phyloP scores from a whole-genome alignment of 306 rosid species.

The Elaeagnus macrophylla region DNA sequence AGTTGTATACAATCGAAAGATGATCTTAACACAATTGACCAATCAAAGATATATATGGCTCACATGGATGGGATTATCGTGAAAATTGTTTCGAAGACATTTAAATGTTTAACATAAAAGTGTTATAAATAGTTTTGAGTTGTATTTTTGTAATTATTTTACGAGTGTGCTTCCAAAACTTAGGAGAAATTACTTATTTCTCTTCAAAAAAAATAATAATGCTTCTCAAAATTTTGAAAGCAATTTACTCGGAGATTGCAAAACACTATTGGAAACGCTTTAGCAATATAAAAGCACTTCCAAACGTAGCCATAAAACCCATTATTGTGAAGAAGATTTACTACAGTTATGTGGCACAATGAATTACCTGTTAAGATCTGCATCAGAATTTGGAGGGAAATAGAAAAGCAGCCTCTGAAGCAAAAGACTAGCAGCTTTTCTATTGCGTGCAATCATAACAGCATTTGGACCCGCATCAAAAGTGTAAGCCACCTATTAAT shows the following conservation, averaged over 20 bases:
- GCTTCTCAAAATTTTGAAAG: too few relatives aligned
- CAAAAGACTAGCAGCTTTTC: conserved; percentile 72
- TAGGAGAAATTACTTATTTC: too few relatives aligned
- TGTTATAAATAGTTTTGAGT: neutral
- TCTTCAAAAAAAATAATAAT: too few relatives aligned
- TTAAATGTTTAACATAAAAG: neutral
- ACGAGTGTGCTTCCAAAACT: too few relatives aligned
- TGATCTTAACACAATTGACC: neutral
- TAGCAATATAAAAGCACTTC: too few relatives aligned
- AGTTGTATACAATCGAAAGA: neutral
- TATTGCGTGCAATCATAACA: conserved; percentile 74
- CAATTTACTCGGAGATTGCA: too few relatives aligned
- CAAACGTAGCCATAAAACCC: neutral
- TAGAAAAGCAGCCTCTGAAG: conserved; percentile 78
- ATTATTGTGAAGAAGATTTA: neutral
- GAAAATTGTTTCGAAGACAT: too few relatives aligned
- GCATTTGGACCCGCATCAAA: conserved; percentile 99
- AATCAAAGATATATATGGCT: too few relatives aligned
- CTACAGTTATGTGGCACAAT: neutral
- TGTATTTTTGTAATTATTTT: neutral
- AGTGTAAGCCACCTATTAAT: conserved; percentile 84
- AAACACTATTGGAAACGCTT: too few relatives aligned
- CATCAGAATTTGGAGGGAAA: conserved; percentile 79
- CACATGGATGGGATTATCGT: too few relatives aligned
- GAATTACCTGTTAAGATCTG: conserved; percentile 58